phyloP scores from a whole-genome alignment of 163 green algal species.

The Picocystis sp. region DNA sequence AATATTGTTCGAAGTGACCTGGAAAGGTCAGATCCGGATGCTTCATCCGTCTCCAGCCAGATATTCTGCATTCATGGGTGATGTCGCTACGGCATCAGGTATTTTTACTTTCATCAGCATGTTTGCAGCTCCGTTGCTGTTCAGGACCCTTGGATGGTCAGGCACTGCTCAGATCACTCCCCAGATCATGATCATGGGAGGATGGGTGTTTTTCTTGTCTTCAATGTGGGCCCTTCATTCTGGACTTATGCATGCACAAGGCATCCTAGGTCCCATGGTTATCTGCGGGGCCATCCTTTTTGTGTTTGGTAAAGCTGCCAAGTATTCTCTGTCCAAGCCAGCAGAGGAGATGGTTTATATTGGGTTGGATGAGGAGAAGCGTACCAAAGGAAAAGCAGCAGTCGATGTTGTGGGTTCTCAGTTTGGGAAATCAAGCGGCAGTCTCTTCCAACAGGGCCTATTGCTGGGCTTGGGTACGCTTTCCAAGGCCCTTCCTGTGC shows the following conservation, averaged over 20 bases:
- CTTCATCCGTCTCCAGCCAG: slow-evolving; percentile 50
- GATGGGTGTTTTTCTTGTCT: not conserved
- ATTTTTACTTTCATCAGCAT: slow-evolving; percentile 44
- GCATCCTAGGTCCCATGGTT: too few relatives aligned
- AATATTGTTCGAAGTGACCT: slow-evolving; percentile 75
- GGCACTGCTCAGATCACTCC: not conserved
- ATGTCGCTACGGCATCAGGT: slow-evolving; percentile 61
- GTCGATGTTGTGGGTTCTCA: slow-evolving; percentile 55
- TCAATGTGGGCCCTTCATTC: too few relatives aligned
- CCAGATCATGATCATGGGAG: slow-evolving; percentile 15
- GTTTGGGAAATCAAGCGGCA: slow-evolving; percentile 39
- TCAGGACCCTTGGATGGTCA: slow-evolving; percentile 2
- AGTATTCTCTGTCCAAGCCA: slow-evolving; percentile 78
- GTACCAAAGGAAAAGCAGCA: slow-evolving; percentile 61
- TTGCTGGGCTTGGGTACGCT: too few relatives aligned
- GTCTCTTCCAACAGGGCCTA: slow-evolving; percentile 32
- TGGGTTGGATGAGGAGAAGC: slow-evolving; percentile 65
- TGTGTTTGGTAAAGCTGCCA: slow-evolving; percentile 48
- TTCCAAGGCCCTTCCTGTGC: too few relatives aligned
- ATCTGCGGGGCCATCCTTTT: slow-evolving; percentile 14
- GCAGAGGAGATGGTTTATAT: slow-evolving; percentile 86
- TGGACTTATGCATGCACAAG: too few relatives aligned
- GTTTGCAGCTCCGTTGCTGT: slow-evolving; percentile 1
- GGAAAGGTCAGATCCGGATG: slow-evolving; percentile 66
- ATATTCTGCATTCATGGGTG: slow-evolving; percentile 55